phyloP scores from a whole-genome alignment of 371 early-diverging fungal species.

The Sporodiniella umbellata region DNA sequence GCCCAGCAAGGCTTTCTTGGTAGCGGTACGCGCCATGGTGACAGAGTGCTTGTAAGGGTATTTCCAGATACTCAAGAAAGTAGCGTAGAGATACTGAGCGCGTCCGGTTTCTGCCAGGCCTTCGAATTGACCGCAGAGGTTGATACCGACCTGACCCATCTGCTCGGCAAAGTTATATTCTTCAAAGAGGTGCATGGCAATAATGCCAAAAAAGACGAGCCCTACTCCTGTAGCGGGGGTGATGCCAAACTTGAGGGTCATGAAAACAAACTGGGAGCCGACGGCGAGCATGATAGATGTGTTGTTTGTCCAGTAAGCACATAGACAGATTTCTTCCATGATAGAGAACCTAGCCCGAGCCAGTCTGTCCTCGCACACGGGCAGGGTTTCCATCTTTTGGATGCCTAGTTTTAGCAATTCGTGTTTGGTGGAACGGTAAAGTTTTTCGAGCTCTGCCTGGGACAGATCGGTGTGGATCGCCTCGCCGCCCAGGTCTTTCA shows the following conservation, averaged over 20 bases:
- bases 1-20: slow-evolving; percentile 38
- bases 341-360: slow-evolving; percentile 37
- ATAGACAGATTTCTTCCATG: slow-evolving; percentile 43
- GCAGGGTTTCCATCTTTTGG: slow-evolving; percentile 24
- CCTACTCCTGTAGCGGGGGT: slow-evolving; percentile 45
- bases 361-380: slow-evolving; percentile 33
- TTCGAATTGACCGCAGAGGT: slow-evolving; percentile 35
- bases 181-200: slow-evolving; percentile 35
- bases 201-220: slow-evolving; percentile 44
- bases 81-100: slow-evolving; percentile 32
- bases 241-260: slow-evolving; percentile 34
- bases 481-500: slow-evolving; percentile 35
- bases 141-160: slow-evolving; percentile 41
- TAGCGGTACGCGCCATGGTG: slow-evolving; percentile 32
- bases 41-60: slow-evolving; percentile 35
- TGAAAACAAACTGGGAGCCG: slow-evolving; percentile 25
- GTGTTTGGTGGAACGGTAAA: slow-evolving; percentile 25
- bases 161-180: slow-evolving; percentile 43
- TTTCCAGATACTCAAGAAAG: slow-evolving; percentile 38
- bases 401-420: slow-evolving; percentile 32
- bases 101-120: slow-evolving; percentile 40
- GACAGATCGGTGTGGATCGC: slow-evolving; percentile 23
- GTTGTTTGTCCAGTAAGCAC: slow-evolving; percentile 42
- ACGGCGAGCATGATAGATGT: slow-evolving; percentile 29
- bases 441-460: slow-evolving; percentile 13